Percentiles rank a stretch among this genome's conserved stretches.
phyloP scores from a whole-genome alignment of 2,329 filamentous ascomycete species.

The Aspergillus carbonarius region DNA sequence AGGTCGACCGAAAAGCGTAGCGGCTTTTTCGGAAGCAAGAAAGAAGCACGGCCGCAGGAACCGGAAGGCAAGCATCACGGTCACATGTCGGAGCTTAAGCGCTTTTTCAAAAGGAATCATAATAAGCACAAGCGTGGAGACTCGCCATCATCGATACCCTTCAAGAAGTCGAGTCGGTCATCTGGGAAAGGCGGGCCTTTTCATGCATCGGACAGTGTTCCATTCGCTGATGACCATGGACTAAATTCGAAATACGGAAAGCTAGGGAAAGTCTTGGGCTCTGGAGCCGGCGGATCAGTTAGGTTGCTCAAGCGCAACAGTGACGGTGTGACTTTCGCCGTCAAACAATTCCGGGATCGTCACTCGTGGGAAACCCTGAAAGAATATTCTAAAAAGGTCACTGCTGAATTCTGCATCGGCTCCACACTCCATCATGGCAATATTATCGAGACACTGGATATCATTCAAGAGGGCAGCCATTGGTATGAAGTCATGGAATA shows the following conservation, averaged over 20 bases:
- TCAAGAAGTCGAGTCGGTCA: slow-evolving; percentile 55
- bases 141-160: slow-evolving; percentile 60
- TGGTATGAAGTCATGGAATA: slow-evolving; percentile 99
- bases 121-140: slow-evolving; percentile 66
- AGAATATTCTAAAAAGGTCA: slow-evolving; percentile 97
- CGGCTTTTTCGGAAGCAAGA: slow-evolving; percentile 56
- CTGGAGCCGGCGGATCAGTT: slow-evolving; percentile 91
- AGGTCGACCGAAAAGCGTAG: slow-evolving; percentile 51
- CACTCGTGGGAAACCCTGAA: slow-evolving; percentile 92
- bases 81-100: slow-evolving; percentile 91
- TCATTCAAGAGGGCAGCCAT: slow-evolving; percentile 86
- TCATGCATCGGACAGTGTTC: slow-evolving; percentile 59
- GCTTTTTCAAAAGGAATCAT: slow-evolving; percentile 82
- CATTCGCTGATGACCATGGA: slow-evolving; percentile 92
- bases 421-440: slow-evolving; percentile 97
- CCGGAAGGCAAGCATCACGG: slow-evolving; percentile 56
- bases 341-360: slow-evolving; percentile 91
- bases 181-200: slow-evolving; percentile 54
- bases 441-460: slow-evolving; percentile 96
- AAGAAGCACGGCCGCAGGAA: slow-evolving; percentile 52
- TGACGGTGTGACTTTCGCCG: slow-evolving; percentile 90
- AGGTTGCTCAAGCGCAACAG: slow-evolving; percentile 90
- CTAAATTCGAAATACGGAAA: slow-evolving; percentile 91
- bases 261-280: slow-evolving; percentile 88
- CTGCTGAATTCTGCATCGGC: slow-evolving; percentile 96